phyloP scores from a whole-genome alignment of 2,329 filamentous ascomycete species.

The Trichoderma sp. region DNA sequence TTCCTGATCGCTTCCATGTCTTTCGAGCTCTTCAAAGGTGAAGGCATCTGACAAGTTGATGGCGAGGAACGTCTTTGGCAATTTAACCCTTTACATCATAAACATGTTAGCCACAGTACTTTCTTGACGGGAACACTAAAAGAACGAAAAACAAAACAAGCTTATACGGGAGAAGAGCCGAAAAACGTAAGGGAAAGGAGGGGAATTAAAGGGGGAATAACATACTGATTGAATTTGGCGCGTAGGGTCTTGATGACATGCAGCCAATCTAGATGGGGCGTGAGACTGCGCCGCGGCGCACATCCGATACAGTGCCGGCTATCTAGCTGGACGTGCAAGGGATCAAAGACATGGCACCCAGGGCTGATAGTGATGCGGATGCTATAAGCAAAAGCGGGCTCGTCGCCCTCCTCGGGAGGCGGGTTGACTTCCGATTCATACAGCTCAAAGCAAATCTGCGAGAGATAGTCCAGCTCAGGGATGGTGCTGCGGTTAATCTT shows the following conservation, averaged over 20 bases:
- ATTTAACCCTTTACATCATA: slow-evolving; percentile 52
- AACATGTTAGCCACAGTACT: background rate
- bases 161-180: background rate
- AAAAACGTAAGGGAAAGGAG: background rate
- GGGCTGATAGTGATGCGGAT: slow-evolving; percentile 96
- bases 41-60: slow-evolving; percentile 64
- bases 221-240: slow-evolving; percentile 91
- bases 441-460: slow-evolving; percentile 95
- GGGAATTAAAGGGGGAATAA: slow-evolving; percentile 25
- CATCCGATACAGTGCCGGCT: slow-evolving; percentile 95
- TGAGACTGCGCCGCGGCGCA: slow-evolving; percentile 84
- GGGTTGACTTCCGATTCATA: slow-evolving; percentile 86
- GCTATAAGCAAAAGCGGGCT: slow-evolving; percentile 82
- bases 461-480: slow-evolving; percentile 94
- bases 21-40: slow-evolving; percentile 56
- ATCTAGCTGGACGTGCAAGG: slow-evolving; percentile 92
- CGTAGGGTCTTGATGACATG: slow-evolving; percentile 92
- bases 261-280: slow-evolving; percentile 91
- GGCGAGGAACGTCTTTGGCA: slow-evolving; percentile 64
- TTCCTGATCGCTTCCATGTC: slow-evolving; percentile 47
- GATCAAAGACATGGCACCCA: slow-evolving; percentile 94
- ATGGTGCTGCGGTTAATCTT: slow-evolving; percentile 96
- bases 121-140: background rate
- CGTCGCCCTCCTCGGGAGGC: slow-evolving; percentile 46
- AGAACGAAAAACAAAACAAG: background rate